A percentile compares a stretch with the other conserved stretches of the same genome.
phyloP scores from a whole-genome alignment of 1,284 basidiomycete species.

The Pseudozyma pruni region DNA sequence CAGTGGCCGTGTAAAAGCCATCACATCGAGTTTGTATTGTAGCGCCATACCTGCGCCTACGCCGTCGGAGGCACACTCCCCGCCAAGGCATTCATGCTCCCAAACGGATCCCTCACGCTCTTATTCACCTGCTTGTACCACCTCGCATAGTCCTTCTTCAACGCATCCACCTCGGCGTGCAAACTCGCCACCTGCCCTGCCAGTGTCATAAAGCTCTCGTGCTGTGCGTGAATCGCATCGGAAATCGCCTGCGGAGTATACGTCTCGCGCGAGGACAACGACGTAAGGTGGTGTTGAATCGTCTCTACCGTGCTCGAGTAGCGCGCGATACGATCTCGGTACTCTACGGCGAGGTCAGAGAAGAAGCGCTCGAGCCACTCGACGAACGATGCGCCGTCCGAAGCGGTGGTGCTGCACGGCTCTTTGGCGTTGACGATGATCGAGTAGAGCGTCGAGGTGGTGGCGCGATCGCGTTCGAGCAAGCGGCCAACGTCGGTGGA shows the following conservation, averaged over 20 bases:
- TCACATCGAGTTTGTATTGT: no score
- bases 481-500: slow-evolving; percentile 32
- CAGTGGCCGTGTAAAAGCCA: no score
- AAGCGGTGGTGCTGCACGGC: slow-evolving; percentile 17
- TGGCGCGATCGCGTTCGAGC: slow-evolving; percentile 59
- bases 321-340: slow-evolving; percentile 53
- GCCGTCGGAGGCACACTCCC: slow-evolving; percentile 29
- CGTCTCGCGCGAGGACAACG: slow-evolving; percentile 49
- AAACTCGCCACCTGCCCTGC: slow-evolving; percentile 62
- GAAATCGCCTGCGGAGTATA: slow-evolving; percentile 61
- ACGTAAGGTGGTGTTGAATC: slow-evolving; percentile 58
- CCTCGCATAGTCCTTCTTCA: slow-evolving; percentile 62
- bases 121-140: slow-evolving; percentile 63
- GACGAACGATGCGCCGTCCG: slow-evolving; percentile 51
- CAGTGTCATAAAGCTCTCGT: slow-evolving; percentile 63
- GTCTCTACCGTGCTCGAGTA: slow-evolving; percentile 64
- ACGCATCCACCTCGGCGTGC: slow-evolving; percentile 61
- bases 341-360: slow-evolving; percentile 47
- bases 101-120: slow-evolving; percentile 63
- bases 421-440: slow-evolving; percentile 56
- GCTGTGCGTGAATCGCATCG: slow-evolving; percentile 62
- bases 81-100: slow-evolving; percentile 34
- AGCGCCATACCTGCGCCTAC: slow-evolving; percentile 1
- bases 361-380: slow-evolving; percentile 61
- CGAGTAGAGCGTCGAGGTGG: slow-evolving; percentile 56